Evolutionary conservation across 495 filamentous ascomycete genomes (phyloP).

Genomic region (Aspergillus baeticus): DNA sequence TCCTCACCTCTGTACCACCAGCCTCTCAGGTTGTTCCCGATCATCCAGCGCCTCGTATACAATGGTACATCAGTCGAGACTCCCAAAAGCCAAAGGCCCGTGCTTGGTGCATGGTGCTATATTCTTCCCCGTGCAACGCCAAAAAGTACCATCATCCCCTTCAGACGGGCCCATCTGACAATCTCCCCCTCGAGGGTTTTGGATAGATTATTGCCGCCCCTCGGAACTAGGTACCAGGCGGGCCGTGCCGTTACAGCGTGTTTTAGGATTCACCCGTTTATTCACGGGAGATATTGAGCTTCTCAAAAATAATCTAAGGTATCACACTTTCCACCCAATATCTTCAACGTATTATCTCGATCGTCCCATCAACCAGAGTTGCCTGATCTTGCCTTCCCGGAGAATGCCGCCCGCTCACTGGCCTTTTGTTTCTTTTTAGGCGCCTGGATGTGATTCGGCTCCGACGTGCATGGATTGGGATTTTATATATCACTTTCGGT

Average conservation of each 20-base stretch:
- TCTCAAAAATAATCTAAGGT: background rate
- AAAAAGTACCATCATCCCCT: slow-evolving; percentile 1
- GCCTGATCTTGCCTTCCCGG: background rate
- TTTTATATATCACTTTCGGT: slow-evolving; percentile 1
- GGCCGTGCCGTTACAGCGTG: slow-evolving; percentile 16
- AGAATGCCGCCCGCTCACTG: background rate
- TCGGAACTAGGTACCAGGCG: slow-evolving; percentile 11
- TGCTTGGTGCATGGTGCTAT: no score
- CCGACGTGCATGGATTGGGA: background rate
- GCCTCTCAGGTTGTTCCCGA: no score
- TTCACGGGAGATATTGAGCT: background rate
- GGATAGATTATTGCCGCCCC: background rate
- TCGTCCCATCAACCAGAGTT: background rate
- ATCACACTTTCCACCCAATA: background rate
- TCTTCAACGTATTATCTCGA: no score
- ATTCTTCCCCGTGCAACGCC: background rate
- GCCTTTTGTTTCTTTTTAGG: background rate
- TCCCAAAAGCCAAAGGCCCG: no score
- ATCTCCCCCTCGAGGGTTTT: background rate
- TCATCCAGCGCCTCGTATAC: no score
- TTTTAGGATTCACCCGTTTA: background rate
- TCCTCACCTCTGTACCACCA: no score
- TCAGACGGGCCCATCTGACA: background rate
- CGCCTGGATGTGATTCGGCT: background rate
- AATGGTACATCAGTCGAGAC: no score